These are phyloP conservation scores for Suillus ampliporus DNA, from an alignment of 768 basidiomycete genomes.

Conservation along the genomic window DNA sequence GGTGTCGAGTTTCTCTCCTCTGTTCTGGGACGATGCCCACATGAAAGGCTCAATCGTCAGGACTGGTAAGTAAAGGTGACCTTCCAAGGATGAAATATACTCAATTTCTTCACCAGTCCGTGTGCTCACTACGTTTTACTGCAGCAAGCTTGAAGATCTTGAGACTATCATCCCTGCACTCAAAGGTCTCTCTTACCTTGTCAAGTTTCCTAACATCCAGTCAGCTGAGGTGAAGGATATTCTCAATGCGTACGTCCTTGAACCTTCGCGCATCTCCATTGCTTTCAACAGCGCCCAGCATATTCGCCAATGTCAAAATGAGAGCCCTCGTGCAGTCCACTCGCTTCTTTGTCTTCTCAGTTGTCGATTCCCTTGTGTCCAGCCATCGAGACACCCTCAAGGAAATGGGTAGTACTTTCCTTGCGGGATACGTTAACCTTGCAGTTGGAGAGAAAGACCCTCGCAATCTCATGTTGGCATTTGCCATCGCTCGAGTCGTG, in stretches of 20 bases:
- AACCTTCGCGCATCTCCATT: not conserved
- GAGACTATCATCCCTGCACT: slow-evolving; percentile 86
- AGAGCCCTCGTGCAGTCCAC: slow-evolving; percentile 81
- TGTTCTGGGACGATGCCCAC: slow-evolving; percentile 66
- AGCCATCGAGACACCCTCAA: slow-evolving; percentile 60
- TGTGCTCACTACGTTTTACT: slow-evolving; percentile 83
- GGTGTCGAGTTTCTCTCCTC: slow-evolving; percentile 85
- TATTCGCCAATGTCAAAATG: slow-evolving; percentile 83
- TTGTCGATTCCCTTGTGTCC: slow-evolving; percentile 68
- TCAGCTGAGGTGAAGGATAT: slow-evolving; percentile 68
- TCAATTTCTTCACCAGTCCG: slow-evolving; percentile 56
- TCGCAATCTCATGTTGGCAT: slow-evolving; percentile 88
- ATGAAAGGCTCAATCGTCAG: slow-evolving; percentile 74
- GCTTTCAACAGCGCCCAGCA: slow-evolving; percentile 44
- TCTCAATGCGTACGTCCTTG: slow-evolving; percentile 57
- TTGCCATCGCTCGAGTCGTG: slow-evolving; percentile 86
- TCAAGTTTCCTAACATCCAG: slow-evolving; percentile 64
- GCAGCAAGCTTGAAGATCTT: slow-evolving; percentile 84
- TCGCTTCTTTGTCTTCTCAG: slow-evolving; percentile 79
- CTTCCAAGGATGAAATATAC: slow-evolving; percentile 9
- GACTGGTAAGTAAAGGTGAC: slow-evolving; percentile 60
- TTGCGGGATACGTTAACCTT: slow-evolving; percentile 76
- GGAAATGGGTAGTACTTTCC: slow-evolving; percentile 71
- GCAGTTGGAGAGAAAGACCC: slow-evolving; percentile 98
- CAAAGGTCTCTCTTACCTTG: slow-evolving; percentile 73